These are phyloP conservation scores for Pilobolus umbonatus DNA, from an alignment of 192 early-diverging fungal species.

Conservation along the genomic window DNA sequence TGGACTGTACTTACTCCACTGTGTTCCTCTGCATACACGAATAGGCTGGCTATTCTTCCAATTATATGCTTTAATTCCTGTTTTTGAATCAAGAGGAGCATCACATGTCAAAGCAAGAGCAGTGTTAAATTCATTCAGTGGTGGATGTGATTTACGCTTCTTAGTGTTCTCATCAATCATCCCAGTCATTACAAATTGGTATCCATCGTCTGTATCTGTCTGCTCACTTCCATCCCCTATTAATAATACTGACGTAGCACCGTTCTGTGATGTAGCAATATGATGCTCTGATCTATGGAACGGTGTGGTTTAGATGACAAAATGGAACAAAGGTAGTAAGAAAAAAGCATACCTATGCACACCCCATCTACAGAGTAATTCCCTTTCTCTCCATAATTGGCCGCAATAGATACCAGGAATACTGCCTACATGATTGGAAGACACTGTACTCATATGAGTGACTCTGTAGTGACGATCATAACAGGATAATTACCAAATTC, in stretches of 20 bases:
- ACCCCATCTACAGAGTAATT: conserved; percentile 42
- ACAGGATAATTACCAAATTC: background rate
- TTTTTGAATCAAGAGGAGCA: conserved; percentile 34
- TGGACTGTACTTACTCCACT: conserved; percentile 46
- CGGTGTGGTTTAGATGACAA: no score
- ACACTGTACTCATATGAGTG: conserved; percentile 22
- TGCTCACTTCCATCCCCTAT: conserved; percentile 56
- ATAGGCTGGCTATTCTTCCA: conserved; percentile 53
- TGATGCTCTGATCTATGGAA: conserved; percentile 9
- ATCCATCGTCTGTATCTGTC: conserved; percentile 56
- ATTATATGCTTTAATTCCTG: conserved; percentile 41
- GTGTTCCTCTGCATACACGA: conserved; percentile 52
- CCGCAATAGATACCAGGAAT: conserved; percentile 60
- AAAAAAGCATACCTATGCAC: conserved; percentile 50
- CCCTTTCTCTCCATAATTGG: conserved; percentile 48
- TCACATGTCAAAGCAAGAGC: conserved; percentile 56
- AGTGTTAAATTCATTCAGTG: conserved; percentile 51
- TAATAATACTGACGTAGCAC: conserved; percentile 59
- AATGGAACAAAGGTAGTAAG: no score
- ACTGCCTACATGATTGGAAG: conserved; percentile 40
- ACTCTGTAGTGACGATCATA: background rate
- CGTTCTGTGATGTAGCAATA: conserved; percentile 41
- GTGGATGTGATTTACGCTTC: conserved; percentile 53
- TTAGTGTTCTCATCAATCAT: conserved; percentile 50
- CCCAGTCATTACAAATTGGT: conserved; percentile 65